These are phyloP conservation scores for Curvularia eragrostidis DNA, from an alignment of 2,329 filamentous ascomycete species.

Conservation along the genomic window DNA sequence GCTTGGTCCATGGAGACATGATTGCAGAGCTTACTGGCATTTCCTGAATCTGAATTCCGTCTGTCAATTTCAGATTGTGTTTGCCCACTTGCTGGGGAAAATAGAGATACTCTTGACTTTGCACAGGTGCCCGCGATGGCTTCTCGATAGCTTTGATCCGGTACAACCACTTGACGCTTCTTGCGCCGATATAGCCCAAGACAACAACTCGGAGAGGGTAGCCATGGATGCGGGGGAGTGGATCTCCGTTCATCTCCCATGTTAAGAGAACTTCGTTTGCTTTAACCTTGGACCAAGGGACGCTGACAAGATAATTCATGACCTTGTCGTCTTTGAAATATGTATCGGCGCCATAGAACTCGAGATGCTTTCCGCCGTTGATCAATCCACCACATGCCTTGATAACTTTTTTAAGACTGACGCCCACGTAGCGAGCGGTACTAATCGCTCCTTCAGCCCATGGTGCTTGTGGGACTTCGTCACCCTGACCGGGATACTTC, in stretches of 20 bases:
- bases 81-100: conserved; percentile 73
- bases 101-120: conserved; percentile 71
- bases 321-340: conserved; percentile 74
- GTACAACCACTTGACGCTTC: conserved; percentile 69
- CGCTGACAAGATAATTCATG: conserved; percentile 71
- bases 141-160: conserved; percentile 66
- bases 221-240: conserved; percentile 70
- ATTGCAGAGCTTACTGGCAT: conserved; percentile 74
- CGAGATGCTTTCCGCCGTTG: conserved; percentile 65
- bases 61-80: conserved; percentile 66
- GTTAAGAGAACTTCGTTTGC: conserved; percentile 70
- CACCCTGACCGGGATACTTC: conserved; percentile 70
- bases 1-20: conserved; percentile 67
- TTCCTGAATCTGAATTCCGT: conserved; percentile 72
- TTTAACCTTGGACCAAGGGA: conserved; percentile 72
- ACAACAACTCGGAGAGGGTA: conserved; percentile 68
- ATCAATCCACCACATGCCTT: conserved; percentile 67
- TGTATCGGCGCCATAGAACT: conserved; percentile 73
- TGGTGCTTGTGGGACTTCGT: conserved; percentile 59
- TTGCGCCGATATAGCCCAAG: conserved; percentile 70
- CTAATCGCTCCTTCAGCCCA: conserved; percentile 68
- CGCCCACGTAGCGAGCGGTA: conserved; percentile 67
- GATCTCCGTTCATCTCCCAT: conserved; percentile 75
- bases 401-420: conserved; percentile 72
- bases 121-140: conserved; percentile 66